phyloP scores from a whole-genome alignment of 768 basidiomycete species.

The Auricularia cornea region DNA sequence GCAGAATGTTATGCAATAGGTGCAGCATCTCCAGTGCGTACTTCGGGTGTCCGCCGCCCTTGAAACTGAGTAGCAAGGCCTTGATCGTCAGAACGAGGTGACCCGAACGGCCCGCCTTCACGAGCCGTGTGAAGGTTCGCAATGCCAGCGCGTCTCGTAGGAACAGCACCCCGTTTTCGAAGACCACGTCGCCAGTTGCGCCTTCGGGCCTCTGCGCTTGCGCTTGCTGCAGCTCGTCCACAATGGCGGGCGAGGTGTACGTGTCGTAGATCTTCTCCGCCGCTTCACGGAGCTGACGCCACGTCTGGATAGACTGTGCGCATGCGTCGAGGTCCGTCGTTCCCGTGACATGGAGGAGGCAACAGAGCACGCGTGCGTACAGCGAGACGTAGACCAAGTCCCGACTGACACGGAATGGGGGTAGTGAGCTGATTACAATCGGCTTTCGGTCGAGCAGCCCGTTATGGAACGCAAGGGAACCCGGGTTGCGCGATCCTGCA shows the following conservation, averaged over 20 bases:
- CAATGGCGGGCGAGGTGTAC: background rate
- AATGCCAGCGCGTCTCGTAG: background rate
- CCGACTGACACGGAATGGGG: conserved; percentile 26
- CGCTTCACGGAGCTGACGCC: background rate
- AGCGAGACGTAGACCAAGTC: conserved; percentile 29
- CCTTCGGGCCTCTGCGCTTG: background rate
- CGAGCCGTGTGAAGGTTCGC: background rate
- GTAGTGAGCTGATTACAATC: conserved; percentile 27
- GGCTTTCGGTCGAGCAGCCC: conserved; percentile 26
- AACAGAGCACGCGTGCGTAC: conserved; percentile 27
- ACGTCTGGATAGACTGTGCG: background rate
- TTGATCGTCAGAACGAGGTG: background rate
- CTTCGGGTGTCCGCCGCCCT: background rate
- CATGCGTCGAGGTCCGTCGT: background rate
- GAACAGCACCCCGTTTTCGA: background rate
- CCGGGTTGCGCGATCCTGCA: conserved; percentile 24
- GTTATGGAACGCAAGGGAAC: conserved; percentile 28
- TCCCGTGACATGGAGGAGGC: conserved; percentile 22
- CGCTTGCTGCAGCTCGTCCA: background rate
- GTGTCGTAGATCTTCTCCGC: background rate
- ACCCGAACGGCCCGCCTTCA: background rate
- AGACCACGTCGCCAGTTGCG: background rate
- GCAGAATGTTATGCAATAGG: conserved; percentile 19
- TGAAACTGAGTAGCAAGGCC: background rate
- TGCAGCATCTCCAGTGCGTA: conserved; percentile 19